phyloP scores from a whole-genome alignment of 768 basidiomycete species.

The Lentinus tigrinus region DNA sequence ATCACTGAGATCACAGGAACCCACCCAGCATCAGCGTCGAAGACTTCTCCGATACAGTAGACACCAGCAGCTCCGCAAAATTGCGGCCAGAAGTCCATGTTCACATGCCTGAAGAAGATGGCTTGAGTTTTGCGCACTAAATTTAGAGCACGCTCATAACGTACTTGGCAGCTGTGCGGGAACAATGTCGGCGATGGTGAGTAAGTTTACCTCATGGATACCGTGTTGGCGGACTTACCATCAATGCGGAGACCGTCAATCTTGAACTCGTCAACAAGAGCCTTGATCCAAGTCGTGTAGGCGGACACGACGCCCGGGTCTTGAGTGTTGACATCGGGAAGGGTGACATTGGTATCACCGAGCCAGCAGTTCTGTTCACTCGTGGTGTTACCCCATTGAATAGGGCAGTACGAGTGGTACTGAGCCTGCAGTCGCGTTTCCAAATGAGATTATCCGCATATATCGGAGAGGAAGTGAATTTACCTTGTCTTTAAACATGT shows the following conservation, averaged over 20 bases:
- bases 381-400: slow-evolving; percentile 68
- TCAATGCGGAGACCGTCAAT: slow-evolving; percentile 91
- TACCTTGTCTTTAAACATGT: slow-evolving; percentile 66
- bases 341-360: slow-evolving; percentile 69
- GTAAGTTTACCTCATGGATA: background rate
- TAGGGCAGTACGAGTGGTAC: slow-evolving; percentile 78
- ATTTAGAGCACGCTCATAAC: slow-evolving; percentile 8
- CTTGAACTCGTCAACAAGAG: slow-evolving; percentile 65
- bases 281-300: slow-evolving; percentile 68
- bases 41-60: slow-evolving; percentile 86
- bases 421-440: slow-evolving; percentile 39
- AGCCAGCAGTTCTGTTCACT: slow-evolving; percentile 82
- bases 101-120: slow-evolving; percentile 51
- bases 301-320: slow-evolving; percentile 58
- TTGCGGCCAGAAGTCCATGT: slow-evolving; percentile 70
- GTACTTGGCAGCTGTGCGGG: slow-evolving; percentile 33
- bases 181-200: background rate
- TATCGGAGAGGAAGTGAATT: slow-evolving; percentile 15
- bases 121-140: slow-evolving; percentile 2
- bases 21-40: slow-evolving; percentile 52
- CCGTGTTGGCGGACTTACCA: slow-evolving; percentile 33
- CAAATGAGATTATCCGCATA: background rate
- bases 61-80: slow-evolving; percentile 78
- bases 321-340: slow-evolving; percentile 79
- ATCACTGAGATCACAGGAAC: background rate